Conservation (phyloP, 306 rosid species). For the Vigna reflexopilosa region DNA sequence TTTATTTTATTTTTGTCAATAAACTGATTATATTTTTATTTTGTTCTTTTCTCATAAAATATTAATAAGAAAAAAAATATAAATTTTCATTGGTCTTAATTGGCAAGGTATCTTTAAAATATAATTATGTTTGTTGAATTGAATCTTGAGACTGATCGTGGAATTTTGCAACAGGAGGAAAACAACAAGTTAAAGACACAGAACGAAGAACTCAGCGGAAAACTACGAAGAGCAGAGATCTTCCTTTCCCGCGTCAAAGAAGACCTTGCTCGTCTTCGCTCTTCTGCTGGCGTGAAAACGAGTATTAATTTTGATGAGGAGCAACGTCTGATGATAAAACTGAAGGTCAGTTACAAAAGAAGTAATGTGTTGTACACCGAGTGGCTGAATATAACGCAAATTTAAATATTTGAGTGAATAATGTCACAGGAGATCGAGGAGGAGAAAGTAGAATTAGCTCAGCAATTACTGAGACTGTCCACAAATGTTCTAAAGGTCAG, state of each 20-base stretch:
- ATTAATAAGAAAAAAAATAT: neutral
- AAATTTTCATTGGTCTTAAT: neutral
- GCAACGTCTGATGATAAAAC: conserved; percentile 63
- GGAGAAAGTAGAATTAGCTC: conserved; percentile 85
- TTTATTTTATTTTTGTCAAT: neutral
- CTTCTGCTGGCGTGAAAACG: conserved; percentile 60
- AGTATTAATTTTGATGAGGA: conserved; percentile 75
- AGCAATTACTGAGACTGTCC: conserved; percentile 70
- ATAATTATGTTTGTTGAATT: neutral
- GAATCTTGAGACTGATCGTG: conserved; percentile 27
- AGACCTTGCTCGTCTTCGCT: conserved; percentile 65
- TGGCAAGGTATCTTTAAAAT: neutral
- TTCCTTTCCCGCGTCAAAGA: conserved; percentile 73
- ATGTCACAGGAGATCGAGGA: conserved; percentile 74
- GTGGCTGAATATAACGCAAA: conserved; percentile 18
- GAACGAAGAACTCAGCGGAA: conserved; percentile 75
- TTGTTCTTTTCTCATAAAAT: neutral
- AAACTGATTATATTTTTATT: neutral
- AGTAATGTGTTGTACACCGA: neutral
- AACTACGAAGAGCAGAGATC: conserved; percentile 63
- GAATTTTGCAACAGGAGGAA: conserved; percentile 74
- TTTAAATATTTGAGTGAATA: conserved; percentile 45
- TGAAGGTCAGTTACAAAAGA: conserved; percentile 67
- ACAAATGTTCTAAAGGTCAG: conserved; percentile 76
- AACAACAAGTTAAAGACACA: conserved; percentile 74